phyloP scores from a whole-genome alignment of 331 rosid species.

The Rhamnella rubrinervis region DNA sequence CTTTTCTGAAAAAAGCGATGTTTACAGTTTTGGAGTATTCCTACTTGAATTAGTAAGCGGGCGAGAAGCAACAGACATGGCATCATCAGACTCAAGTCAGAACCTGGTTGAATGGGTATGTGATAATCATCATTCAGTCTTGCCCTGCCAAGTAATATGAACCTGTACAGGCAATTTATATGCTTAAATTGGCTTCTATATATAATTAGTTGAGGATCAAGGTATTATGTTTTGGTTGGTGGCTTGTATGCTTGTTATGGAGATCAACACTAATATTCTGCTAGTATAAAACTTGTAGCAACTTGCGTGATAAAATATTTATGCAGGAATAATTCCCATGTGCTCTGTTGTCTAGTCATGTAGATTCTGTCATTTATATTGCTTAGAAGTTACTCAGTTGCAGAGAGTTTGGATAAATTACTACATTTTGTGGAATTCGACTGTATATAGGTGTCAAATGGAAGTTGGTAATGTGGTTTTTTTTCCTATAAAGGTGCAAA shows the following conservation, averaged over 20 bases:
- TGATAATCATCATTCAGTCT: conserved; percentile 14
- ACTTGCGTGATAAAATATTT: background rate
- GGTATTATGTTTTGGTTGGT: background rate
- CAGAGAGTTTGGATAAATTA: background rate
- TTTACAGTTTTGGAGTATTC: conserved; percentile 82
- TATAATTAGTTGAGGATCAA: background rate
- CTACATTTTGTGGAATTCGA: background rate
- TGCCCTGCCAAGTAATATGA: background rate
- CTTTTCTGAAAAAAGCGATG: conserved; percentile 89
- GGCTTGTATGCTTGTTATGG: background rate
- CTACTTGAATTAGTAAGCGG: conserved; percentile 82
- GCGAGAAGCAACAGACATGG: conserved; percentile 56
- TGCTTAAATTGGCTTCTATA: background rate
- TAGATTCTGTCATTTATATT: background rate
- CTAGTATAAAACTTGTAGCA: too few relatives aligned
- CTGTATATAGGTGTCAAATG: background rate
- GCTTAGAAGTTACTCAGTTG: background rate
- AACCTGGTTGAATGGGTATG: conserved; percentile 83
- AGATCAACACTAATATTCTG: background rate
- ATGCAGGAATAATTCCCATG: background rate
- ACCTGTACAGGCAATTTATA: background rate
- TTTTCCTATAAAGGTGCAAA: conserved; percentile 49
- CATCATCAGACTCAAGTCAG: conserved; percentile 41
- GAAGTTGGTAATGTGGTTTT: conserved; percentile 6
- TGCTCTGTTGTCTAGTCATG: background rate